Percentiles rank a stretch among this genome's conserved stretches.
These are phyloP conservation scores for Fusarium zealandicum DNA, from an alignment of 2,329 filamentous ascomycete species.

Conservation along the genomic window DNA sequence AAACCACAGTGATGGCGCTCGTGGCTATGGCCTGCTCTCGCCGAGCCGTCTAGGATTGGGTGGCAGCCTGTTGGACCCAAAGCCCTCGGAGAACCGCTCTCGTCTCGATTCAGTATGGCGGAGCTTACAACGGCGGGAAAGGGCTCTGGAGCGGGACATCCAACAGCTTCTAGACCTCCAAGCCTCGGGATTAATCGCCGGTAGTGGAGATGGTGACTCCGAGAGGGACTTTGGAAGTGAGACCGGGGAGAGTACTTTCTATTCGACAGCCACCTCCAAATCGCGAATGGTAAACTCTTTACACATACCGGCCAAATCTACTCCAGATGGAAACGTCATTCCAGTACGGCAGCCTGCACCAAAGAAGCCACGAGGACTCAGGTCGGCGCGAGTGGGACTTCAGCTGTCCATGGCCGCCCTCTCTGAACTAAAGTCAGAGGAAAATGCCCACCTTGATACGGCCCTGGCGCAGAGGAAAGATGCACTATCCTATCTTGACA, in stretches of 20 bases:
- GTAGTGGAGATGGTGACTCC: slow-evolving; percentile 42
- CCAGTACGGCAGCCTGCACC: slow-evolving; percentile 65
- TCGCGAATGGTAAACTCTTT: slow-evolving; percentile 53
- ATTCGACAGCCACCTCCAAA: slow-evolving; percentile 50
- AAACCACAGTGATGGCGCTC: slow-evolving; percentile 18
- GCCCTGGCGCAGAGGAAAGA: slow-evolving; percentile 64
- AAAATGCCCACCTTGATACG: slow-evolving; percentile 65
- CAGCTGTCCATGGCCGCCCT: slow-evolving; percentile 69
- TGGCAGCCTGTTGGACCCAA: slow-evolving; percentile 47
- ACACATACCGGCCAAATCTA: slow-evolving; percentile 49
- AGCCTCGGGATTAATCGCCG: slow-evolving; percentile 52
- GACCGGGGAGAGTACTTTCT: slow-evolving; percentile 51
- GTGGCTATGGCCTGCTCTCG: slow-evolving; percentile 27
- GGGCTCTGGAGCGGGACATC: slow-evolving; percentile 54
- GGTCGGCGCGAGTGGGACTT: slow-evolving; percentile 70
- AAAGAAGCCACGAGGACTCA: slow-evolving; percentile 61
- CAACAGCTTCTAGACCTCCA: slow-evolving; percentile 59
- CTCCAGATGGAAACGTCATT: slow-evolving; percentile 58
- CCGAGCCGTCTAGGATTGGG: slow-evolving; percentile 24
- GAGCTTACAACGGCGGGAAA: slow-evolving; percentile 55
- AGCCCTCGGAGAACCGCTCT: slow-evolving; percentile 37
- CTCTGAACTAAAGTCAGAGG: slow-evolving; percentile 71
- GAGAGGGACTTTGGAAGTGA: slow-evolving; percentile 43
- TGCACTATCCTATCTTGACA: slow-evolving; percentile 65
- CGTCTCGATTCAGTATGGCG: slow-evolving; percentile 57